Evolutionary conservation across 805 yeast species (phyloP).

Genomic region (Priceomyces melissophilus): DNA sequence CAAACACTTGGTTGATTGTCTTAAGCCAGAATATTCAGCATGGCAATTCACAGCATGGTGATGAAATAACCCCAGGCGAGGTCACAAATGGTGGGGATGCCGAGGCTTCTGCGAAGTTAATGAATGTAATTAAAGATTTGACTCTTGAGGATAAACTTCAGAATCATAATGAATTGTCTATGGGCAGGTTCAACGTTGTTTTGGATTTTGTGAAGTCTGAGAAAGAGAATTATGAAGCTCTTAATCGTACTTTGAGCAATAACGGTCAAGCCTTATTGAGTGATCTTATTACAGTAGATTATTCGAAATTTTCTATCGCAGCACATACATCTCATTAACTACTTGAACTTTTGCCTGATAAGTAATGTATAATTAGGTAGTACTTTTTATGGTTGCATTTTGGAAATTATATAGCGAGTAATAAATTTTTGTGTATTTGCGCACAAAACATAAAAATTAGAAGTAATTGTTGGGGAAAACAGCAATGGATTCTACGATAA

Average conservation of each 20-base stretch:
- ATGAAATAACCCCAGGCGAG: slow-evolving; percentile 1
- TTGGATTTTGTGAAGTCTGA: slow-evolving; percentile 43
- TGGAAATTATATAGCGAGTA: slow-evolving; percentile 4
- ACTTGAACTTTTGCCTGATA: slow-evolving; percentile 1
- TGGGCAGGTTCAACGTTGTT: slow-evolving; percentile 41
- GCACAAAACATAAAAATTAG: too few species aligned
- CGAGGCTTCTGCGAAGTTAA: slow-evolving; percentile 19
- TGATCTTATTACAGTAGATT: slow-evolving; percentile 42
- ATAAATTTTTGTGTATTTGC: not conserved
- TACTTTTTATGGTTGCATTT: not conserved
- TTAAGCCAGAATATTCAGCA: slow-evolving; percentile 24
- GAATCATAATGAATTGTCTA: slow-evolving; percentile 42
- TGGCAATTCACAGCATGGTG: slow-evolving; percentile 12
- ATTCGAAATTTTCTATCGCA: slow-evolving; percentile 39
- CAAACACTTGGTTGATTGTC: slow-evolving; percentile 54
- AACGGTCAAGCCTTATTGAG: slow-evolving; percentile 17
- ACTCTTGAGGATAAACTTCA: slow-evolving; percentile 40
- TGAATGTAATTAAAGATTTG: slow-evolving; percentile 31
- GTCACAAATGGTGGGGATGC: slow-evolving; percentile 4
- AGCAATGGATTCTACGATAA: slow-evolving; percentile 3
- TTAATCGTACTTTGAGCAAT: slow-evolving; percentile 16
- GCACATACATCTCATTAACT: slow-evolving; percentile 27
- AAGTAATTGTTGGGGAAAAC: too few species aligned
- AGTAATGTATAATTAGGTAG: not conserved
- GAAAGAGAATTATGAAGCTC: slow-evolving; percentile 26